Conservation (phyloP, 441 rosid genomes). For the Euphorbia neoarborescens region DNA sequence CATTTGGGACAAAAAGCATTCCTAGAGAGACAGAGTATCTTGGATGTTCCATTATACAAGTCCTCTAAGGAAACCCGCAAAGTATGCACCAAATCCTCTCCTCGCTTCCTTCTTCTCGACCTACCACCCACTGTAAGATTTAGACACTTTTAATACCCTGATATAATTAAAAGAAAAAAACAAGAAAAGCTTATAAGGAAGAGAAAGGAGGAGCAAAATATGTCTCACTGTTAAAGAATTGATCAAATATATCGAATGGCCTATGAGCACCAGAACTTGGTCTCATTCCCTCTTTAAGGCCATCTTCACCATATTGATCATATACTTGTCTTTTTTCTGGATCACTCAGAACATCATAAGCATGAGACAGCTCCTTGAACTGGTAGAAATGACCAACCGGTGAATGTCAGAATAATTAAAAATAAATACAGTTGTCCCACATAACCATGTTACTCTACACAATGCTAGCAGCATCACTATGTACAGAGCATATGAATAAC, state of each 20-base stretch:
- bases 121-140: slow-evolving; percentile 37
- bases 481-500: not conserved
- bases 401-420: not conserved
- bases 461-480: not conserved
- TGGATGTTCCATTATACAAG: slow-evolving; percentile 47
- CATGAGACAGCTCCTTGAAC: slow-evolving; percentile 88
- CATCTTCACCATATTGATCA: slow-evolving; percentile 89
- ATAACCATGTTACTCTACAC: not conserved
- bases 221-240: slow-evolving; percentile 62
- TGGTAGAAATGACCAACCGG: slow-evolving; percentile 22
- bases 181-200: not conserved
- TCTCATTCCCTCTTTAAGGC: slow-evolving; percentile 77
- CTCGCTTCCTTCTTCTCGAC: slow-evolving; percentile 54
- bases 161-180: not conserved
- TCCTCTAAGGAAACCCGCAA: slow-evolving; percentile 64
- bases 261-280: slow-evolving; percentile 55
- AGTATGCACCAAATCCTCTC: slow-evolving; percentile 66
- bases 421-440: not conserved
- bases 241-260: slow-evolving; percentile 70
- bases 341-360: slow-evolving; percentile 81
- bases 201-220: not conserved
- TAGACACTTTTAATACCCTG: not conserved
- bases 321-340: slow-evolving; percentile 80
- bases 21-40: slow-evolving; percentile 70
- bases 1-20: slow-evolving; percentile 63